Evolutionary conservation across 2,329 filamentous ascomycete genomes (phyloP), one percentile per base, ranked within the genome.

Genomic region (Claviceps sp.): DNA sequence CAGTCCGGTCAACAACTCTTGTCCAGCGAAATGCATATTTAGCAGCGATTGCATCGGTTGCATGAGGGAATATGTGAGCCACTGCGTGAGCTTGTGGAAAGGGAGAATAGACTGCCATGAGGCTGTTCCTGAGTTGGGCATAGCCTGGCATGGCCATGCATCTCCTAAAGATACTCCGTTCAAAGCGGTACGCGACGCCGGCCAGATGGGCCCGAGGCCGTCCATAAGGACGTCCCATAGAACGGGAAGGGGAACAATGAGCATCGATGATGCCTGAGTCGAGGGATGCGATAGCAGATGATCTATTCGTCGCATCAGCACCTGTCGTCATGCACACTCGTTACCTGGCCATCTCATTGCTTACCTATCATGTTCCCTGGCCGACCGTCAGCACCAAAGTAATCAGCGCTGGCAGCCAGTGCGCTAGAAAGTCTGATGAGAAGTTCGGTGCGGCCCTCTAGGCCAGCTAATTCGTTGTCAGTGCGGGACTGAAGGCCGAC

Each of bases 31-130:
- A 58, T 89, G 81, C 54, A 94, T 82, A 53, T 85, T 80, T 60
- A 95, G 81, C 22, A 95, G 68, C 57, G 82, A 86, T 52, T 84
- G 80, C 84, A 95, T 94, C 0, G 89, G 89, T 24, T 89, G 84
- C 87, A 94, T 94, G 52, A 96, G 78, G 2, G 89, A 95, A 69
- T 95, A 95, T 48, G 86, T 88, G 52, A 96, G 82, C 90, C 90
- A 96, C 67, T 95, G 89, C 0, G 89, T 94, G 39, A 95, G 77
- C 70, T 95, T 95, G 73, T 96, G 90, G 72, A 95, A 95, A 0
- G 89, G 89, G 11, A 91, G 80, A 56, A 94, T 90, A 0, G 77
- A 85, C 63, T 89, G 84, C 85, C 85, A 89, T 2, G 65, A 61
- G 4, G 80, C 74, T 3, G 53, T 39, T 7, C 77, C 80, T 1